Conservation (phyloP, 1,284 basidiomycete genomes). For the Golubevia pallescens region DNA sequence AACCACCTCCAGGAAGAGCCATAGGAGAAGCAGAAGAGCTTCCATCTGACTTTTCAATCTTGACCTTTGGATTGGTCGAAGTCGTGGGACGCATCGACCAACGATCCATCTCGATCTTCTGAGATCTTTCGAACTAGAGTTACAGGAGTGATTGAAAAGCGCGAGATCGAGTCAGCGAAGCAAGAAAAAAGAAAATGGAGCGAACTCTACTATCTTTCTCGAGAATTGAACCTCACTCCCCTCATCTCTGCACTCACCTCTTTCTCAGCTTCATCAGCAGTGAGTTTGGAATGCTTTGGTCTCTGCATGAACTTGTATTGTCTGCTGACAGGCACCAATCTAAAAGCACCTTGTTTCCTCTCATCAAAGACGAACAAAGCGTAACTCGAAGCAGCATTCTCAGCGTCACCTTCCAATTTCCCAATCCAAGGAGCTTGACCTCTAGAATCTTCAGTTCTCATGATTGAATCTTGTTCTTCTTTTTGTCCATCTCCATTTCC, state of each 20-base stretch:
- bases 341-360: constrained; percentile 55
- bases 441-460: constrained; percentile 73
- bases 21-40: neutral
- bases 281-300: constrained; percentile 38
- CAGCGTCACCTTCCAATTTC: constrained; percentile 54
- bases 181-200: neutral
- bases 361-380: constrained; percentile 62
- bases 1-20: neutral
- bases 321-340: constrained; percentile 52
- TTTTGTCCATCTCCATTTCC: constrained; percentile 19
- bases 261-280: constrained; percentile 45
- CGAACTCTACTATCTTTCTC: neutral
- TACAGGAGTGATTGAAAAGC: too few species aligned
- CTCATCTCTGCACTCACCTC: constrained; percentile 12
- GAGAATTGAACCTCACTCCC: neutral
- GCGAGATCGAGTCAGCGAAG: neutral
- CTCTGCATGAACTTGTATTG: constrained; percentile 62
- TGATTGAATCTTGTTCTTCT: constrained; percentile 1
- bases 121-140: neutral
- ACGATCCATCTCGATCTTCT: neutral
- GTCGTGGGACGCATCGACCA: neutral
- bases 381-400: constrained; percentile 41
- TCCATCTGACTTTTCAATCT: neutral
- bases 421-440: constrained; percentile 65
- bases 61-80: neutral